A percentile compares a stretch with the other conserved stretches of the same genome.
phyloP scores from a whole-genome alignment of 1,284 basidiomycete genomes.

The Afroboletus lepidellus region DNA sequence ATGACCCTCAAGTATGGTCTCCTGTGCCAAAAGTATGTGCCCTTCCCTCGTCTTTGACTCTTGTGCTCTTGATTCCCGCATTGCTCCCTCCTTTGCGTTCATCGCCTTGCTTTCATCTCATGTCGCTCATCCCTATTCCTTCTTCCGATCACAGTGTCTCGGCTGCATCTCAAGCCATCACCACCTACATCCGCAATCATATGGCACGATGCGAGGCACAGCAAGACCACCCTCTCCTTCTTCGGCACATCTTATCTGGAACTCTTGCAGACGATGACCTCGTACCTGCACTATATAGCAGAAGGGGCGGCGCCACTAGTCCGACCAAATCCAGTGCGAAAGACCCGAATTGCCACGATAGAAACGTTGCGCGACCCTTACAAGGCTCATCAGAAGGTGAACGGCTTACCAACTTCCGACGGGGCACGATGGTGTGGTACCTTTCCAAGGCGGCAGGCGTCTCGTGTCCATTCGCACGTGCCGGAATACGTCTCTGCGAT shows the following conservation, averaged over 20 bases:
- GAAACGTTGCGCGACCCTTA: constrained; percentile 1
- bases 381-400: constrained; percentile 29
- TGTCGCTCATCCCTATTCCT: constrained; percentile 12
- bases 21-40: constrained; percentile 68
- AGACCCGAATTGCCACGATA: constrained; percentile 17
- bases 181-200: constrained; percentile 73
- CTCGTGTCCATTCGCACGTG: constrained; percentile 69
- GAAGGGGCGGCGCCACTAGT: constrained; percentile 62
- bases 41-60: constrained; percentile 8
- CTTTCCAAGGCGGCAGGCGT: constrained; percentile 69
- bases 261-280: constrained; percentile 69
- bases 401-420: constrained; percentile 69
- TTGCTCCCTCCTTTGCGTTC: constrained; percentile 6
- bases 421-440: constrained; percentile 78
- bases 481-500: constrained; percentile 67
- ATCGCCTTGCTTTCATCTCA: constrained; percentile 15
- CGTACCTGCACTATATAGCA: constrained; percentile 66
- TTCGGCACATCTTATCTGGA: constrained; percentile 70
- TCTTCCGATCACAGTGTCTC: constrained; percentile 48
- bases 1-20: constrained; percentile 62
- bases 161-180: constrained; percentile 75
- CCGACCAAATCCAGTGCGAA: constrained; percentile 34
- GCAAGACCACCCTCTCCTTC: constrained; percentile 68
- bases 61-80: neutral
- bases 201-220: constrained; percentile 65